These are phyloP conservation scores for Malassezia furfur DNA, from an alignment of 1,284 basidiomycete genomes.

Conservation along the genomic window DNA sequence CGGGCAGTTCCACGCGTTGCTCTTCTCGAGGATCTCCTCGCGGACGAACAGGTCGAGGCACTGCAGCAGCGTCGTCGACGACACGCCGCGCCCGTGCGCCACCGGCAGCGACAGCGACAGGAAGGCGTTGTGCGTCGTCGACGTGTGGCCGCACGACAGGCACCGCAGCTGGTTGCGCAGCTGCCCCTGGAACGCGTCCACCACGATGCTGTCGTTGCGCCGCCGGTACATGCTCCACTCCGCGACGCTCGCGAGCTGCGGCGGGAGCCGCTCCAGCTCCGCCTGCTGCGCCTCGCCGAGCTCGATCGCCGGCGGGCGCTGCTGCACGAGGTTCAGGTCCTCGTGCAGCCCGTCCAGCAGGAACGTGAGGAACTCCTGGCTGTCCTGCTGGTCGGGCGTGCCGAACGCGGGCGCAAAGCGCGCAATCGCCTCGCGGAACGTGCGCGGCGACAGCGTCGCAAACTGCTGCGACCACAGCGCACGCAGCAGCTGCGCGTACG, in stretches of 20 bases:
- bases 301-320: slow-evolving; percentile 34
- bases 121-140: slow-evolving; percentile 78
- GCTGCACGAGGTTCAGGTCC: slow-evolving; percentile 31
- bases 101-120: slow-evolving; percentile 45
- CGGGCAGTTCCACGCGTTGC: slow-evolving; percentile 84
- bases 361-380: slow-evolving; percentile 28
- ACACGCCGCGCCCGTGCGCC: slow-evolving; percentile 53
- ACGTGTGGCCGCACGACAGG: slow-evolving; percentile 60
- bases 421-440: slow-evolving; percentile 64
- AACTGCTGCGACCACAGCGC: slow-evolving; percentile 82
- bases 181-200: slow-evolving; percentile 37
- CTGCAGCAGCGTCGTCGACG: slow-evolving; percentile 65
- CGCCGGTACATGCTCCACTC: slow-evolving; percentile 37
- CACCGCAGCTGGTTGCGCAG: slow-evolving; percentile 46
- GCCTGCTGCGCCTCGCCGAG: slow-evolving; percentile 38
- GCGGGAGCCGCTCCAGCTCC: slow-evolving; percentile 61
- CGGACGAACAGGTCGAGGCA: slow-evolving; percentile 86
- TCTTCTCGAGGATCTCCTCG: slow-evolving; percentile 81
- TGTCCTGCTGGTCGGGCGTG: slow-evolving; percentile 39
- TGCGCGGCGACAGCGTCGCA: slow-evolving; percentile 70
- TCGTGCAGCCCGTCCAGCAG: slow-evolving; percentile 29
- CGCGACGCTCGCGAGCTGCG: slow-evolving; percentile 53
- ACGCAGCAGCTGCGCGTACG: slow-evolving; percentile 72
- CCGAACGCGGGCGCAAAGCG: slow-evolving; percentile 40
- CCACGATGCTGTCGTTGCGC: slow-evolving; percentile 41